These are phyloP conservation scores for Vicia villosa DNA, from an alignment of 306 rosid species.

Conservation along the genomic window DNA sequence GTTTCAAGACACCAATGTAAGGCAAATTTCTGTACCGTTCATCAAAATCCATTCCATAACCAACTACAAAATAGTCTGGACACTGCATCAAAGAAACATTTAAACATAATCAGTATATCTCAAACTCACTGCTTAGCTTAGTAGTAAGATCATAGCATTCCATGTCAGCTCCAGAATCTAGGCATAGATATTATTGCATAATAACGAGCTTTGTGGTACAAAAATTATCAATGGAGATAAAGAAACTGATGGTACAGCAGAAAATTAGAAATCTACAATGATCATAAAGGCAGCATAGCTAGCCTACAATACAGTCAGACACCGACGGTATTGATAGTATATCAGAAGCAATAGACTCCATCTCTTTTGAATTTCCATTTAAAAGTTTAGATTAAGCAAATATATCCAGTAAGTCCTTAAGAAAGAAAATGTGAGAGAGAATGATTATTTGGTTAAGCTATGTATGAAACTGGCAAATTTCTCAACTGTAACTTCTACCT, in stretches of 20 bases:
- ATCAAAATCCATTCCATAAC: slow-evolving; percentile 87
- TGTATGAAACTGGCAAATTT: slow-evolving; percentile 14
- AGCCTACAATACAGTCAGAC: not conserved
- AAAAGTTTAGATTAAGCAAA: slow-evolving; percentile 2
- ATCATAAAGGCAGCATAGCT: not conserved
- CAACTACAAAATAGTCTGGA: slow-evolving; percentile 84
- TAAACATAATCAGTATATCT: slow-evolving; percentile 23
- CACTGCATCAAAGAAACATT: slow-evolving; percentile 63
- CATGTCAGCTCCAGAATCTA: slow-evolving; percentile 8
- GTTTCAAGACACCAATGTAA: slow-evolving; percentile 84
- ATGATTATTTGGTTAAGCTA: not conserved
- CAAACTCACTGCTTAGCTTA: slow-evolving; percentile 1
- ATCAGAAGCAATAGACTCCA: not conserved
- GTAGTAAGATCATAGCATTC: slow-evolving; percentile 23
- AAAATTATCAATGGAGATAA: slow-evolving; percentile 3
- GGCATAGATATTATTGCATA: not conserved
- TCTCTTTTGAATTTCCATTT: slow-evolving; percentile 8
- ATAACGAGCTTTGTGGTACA: not conserved
- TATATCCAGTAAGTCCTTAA: too few relatives aligned
- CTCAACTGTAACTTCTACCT: not conserved
- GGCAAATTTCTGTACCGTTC: slow-evolving; percentile 87
- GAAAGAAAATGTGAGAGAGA: not conserved
- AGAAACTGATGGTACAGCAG: not conserved
- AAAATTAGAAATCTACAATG: too few relatives aligned
- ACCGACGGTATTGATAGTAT: too few relatives aligned